Evolutionary conservation across 495 filamentous ascomycete genomes (phyloP), one percentile per base, ranked within the genome.

Genomic region (Neurospora sp.): DNA sequence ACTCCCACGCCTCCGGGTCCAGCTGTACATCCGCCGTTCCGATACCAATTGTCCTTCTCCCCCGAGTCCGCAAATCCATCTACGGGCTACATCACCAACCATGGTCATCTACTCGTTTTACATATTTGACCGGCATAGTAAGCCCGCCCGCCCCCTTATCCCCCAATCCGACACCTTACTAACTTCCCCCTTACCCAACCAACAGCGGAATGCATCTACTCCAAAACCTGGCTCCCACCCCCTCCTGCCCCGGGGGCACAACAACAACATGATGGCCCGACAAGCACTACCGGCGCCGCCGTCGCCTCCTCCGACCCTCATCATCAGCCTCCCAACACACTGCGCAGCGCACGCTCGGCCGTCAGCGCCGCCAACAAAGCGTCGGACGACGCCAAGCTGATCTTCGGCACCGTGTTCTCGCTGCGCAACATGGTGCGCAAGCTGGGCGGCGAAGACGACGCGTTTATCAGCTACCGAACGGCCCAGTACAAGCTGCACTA

Each of bases 31-130:
- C 53, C 53, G 53, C 53, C 53, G 53, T 66, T 66, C 27, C 27
- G 14, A 14, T 7, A 14, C 53, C 53, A 27, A 61, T 35, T 35
- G 53, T 6, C 53, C 22, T 31, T 31, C 22, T 10, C 46, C 22
- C 48, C 48, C 53, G 22, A 61, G 11, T 61, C 53, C 22, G 12
- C 12, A 37, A 66, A 66, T 31, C 53, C 6, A 66, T 14, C 27
- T 35, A 18, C 27, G 6, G 27, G 53, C 53, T 18, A 66, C 53
- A 35, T 2, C 53, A 35, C 53, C 12, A 1, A 12, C 81, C 73
- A 98, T 98, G 96, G 89, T 91, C 72, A 92, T 98, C 79, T 98
- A 97, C 83, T 94, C 94, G 46, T 97, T 98, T 84, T 98, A 97
- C 86, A 97, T 99, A 78, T 99, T 99, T 77, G 96, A 99, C 82